These are phyloP conservation scores for Carex arenaria DNA, from an alignment of 202 grass and related monocot genomes.

Conservation along the genomic window DNA sequence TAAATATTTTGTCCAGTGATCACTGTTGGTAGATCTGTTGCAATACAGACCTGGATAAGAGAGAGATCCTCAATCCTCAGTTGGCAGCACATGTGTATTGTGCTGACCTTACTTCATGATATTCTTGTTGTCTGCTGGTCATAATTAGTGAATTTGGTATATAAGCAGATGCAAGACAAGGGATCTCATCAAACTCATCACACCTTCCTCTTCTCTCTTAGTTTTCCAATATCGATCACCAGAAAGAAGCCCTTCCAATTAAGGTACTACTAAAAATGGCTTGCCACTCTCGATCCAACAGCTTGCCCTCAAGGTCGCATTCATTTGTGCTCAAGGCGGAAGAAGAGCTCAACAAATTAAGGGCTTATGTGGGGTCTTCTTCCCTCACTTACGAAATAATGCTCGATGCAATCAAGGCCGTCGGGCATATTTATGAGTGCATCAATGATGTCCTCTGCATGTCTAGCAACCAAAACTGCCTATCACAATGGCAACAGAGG, in stretches of 20 bases:
- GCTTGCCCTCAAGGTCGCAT: conserved; percentile 46
- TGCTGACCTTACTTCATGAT: background rate
- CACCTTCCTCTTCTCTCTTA: background rate
- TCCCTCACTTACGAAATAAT: conserved; percentile 16
- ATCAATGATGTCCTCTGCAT: conserved; percentile 47
- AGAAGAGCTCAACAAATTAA: conserved; percentile 56
- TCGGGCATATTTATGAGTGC: conserved; percentile 40
- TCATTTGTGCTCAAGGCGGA: conserved; percentile 37
- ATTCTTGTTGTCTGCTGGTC: background rate
- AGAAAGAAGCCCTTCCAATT: too few species aligned
- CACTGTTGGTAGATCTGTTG: background rate
- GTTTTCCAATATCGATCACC: background rate
- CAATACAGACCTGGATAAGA: background rate
- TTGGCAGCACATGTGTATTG: background rate
- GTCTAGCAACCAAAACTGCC: conserved; percentile 24
- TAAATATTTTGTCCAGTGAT: background rate
- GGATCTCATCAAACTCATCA: background rate
- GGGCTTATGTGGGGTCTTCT: conserved; percentile 34
- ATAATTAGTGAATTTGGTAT: background rate
- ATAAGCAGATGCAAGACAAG: background rate
- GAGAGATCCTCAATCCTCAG: background rate
- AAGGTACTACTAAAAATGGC: too few species aligned
- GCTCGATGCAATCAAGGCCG: conserved; percentile 30
- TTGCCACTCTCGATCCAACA: conserved; percentile 32
- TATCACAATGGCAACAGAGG: conserved; percentile 8